phyloP scores from a whole-genome alignment of 352 stramenopile species.

The Phytophthora cactorum region DNA sequence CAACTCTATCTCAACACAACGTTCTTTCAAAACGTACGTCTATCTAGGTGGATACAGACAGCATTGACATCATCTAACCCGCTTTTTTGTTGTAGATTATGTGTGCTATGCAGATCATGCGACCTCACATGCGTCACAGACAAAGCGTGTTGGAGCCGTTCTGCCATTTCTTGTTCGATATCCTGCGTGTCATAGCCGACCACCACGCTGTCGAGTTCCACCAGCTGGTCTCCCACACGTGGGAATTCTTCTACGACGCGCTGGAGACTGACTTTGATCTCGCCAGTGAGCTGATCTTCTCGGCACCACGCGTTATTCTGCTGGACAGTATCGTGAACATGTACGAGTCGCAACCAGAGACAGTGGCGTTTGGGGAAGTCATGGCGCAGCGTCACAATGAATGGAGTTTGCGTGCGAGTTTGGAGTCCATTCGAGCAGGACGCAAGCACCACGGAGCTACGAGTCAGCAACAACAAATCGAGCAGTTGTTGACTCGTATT shows the following conservation, averaged over 20 bases:
- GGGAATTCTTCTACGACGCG: slow-evolving; percentile 60
- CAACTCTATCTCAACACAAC: slow-evolving; percentile 70
- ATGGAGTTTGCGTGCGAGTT: slow-evolving; percentile 24
- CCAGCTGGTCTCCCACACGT: slow-evolving; percentile 54
- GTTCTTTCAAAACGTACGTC: slow-evolving; percentile 69
- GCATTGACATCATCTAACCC: background rate
- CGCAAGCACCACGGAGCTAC: slow-evolving; percentile 50
- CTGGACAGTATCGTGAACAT: slow-evolving; percentile 56
- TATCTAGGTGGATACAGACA: background rate
- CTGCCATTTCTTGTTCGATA: slow-evolving; percentile 69
- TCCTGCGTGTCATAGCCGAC: slow-evolving; percentile 65
- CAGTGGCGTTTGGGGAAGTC: slow-evolving; percentile 50
- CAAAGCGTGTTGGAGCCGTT: slow-evolving; percentile 39
- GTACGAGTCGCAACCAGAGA: slow-evolving; percentile 55
- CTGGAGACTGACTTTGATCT: slow-evolving; percentile 46
- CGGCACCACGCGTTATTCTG: slow-evolving; percentile 37
- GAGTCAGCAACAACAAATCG: slow-evolving; percentile 61
- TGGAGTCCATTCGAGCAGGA: slow-evolving; percentile 40
- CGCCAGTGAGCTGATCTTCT: slow-evolving; percentile 47
- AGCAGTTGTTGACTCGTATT: slow-evolving; percentile 47
- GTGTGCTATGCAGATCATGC: slow-evolving; percentile 64
- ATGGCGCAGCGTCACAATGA: slow-evolving; percentile 47
- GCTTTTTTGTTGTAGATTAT: slow-evolving; percentile 47
- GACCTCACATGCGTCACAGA: slow-evolving; percentile 43
- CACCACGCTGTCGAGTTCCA: slow-evolving; percentile 76